phyloP scores from a whole-genome alignment of 2,329 filamentous ascomycete genomes.

The Penicillium sp. region DNA sequence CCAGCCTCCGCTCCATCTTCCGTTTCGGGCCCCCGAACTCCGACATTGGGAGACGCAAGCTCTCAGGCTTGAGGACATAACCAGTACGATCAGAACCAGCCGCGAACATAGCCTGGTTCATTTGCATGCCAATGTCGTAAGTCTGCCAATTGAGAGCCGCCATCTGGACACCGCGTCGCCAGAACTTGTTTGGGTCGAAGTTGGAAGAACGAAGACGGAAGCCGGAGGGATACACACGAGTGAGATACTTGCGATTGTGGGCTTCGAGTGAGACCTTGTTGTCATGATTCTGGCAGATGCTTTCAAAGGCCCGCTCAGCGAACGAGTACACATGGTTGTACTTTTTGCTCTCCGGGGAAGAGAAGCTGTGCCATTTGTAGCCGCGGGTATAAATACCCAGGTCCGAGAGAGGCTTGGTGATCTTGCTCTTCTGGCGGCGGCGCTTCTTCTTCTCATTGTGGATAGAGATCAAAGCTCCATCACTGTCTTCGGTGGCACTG shows the following conservation, averaged over 20 bases:
- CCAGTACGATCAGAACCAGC: slow-evolving; percentile 82
- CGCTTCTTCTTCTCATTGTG: slow-evolving; percentile 58
- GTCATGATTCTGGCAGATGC: slow-evolving; percentile 72
- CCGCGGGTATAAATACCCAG: slow-evolving; percentile 78
- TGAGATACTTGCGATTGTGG: slow-evolving; percentile 89
- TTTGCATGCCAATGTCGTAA: slow-evolving; percentile 90
- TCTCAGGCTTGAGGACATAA: slow-evolving; percentile 89
- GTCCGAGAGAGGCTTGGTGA: slow-evolving; percentile 77
- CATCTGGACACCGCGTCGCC: slow-evolving; percentile 97
- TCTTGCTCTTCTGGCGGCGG: slow-evolving; percentile 73
- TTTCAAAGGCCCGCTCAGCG: slow-evolving; percentile 84
- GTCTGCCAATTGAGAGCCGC: slow-evolving; percentile 98
- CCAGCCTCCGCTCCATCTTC: slow-evolving; percentile 77
- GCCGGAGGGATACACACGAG: slow-evolving; percentile 89
- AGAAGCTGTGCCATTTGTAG: slow-evolving; percentile 83
- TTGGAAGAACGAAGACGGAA: slow-evolving; percentile 85
- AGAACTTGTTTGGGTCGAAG: slow-evolving; percentile 90
- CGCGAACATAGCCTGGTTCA: slow-evolving; percentile 98
- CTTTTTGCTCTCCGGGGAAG: slow-evolving; percentile 73
- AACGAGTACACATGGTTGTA: slow-evolving; percentile 97
- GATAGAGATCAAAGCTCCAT: slow-evolving; percentile 56
- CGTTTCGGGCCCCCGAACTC: slow-evolving; percentile 35
- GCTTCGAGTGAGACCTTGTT: slow-evolving; percentile 77
- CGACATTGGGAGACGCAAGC: slow-evolving; percentile 60
- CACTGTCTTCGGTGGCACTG: slow-evolving; percentile 76